Conservation (phyloP, 495 filamentous ascomycete species). For the Talaromyces nanjingensis region DNA sequence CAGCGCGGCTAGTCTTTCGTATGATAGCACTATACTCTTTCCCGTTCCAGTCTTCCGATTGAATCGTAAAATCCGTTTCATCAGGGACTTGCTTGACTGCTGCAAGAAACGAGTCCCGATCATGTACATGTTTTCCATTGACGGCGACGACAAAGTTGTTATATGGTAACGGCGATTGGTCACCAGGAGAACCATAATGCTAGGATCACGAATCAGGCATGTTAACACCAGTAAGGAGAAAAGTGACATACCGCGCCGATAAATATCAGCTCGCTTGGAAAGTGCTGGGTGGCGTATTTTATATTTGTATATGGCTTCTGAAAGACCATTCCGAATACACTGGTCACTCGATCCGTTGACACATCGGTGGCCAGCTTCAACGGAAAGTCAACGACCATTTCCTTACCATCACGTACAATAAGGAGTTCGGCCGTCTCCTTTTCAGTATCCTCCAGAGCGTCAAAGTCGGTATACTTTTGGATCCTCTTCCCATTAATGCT, state of each 20-base stretch:
- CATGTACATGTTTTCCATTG: conserved; percentile 1
- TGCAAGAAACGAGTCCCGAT: conserved; percentile 1
- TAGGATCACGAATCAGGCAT: background rate
- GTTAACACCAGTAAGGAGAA: background rate
- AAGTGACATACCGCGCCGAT: background rate
- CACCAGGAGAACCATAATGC: conserved; percentile 1
- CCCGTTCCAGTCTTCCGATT: conserved; percentile 5
- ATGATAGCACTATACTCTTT: conserved; percentile 4
- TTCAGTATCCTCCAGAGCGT: conserved; percentile 3
- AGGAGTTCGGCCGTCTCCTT: background rate
- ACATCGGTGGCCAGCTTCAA: conserved; percentile 3
- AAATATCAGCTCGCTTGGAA: background rate
- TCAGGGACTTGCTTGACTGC: conserved; percentile 2
- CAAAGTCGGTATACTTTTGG: background rate
- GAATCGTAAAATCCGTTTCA: conserved; percentile 7
- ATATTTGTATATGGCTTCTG: conserved; percentile 5
- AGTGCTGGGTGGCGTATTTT: conserved; percentile 5
- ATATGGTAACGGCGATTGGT: background rate
- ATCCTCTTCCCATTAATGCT: conserved; percentile 1
- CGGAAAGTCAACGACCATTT: conserved; percentile 3
- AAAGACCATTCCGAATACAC: conserved; percentile 1
- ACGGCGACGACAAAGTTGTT: conserved; percentile 3
- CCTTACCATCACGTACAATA: conserved; percentile 5
- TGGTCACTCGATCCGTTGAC: conserved; percentile 5
- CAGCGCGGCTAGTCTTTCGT: conserved; percentile 4